These are phyloP conservation scores for Plectranthus barbatus DNA, from an alignment of 257 asterid species.

Conservation along the genomic window DNA sequence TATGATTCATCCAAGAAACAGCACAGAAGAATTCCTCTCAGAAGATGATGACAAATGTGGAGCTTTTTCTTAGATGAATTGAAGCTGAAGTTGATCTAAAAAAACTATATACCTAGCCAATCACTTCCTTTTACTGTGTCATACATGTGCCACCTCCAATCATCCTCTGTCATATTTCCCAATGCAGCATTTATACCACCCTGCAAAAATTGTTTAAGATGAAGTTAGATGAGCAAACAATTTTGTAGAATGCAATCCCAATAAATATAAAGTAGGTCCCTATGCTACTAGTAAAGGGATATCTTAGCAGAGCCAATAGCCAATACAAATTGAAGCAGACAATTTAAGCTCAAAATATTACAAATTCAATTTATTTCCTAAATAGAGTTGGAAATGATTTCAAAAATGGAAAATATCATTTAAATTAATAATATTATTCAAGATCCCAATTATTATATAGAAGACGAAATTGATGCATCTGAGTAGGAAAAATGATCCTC, in stretches of 20 bases:
- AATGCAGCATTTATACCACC: conserved; percentile 98
- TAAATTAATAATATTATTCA: background rate
- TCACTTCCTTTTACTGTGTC: conserved; percentile 98
- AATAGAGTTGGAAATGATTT: background rate
- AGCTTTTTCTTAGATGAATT: background rate
- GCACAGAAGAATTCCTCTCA: background rate
- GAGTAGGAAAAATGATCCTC: background rate
- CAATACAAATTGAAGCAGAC: background rate
- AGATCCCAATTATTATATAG: background rate
- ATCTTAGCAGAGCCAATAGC: background rate
- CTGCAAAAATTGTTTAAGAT: conserved; percentile 26
- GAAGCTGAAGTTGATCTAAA: background rate
- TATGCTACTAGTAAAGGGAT: background rate
- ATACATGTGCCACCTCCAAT: conserved; percentile 99
- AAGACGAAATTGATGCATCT: background rate
- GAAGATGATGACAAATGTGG: background rate
- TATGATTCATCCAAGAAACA: background rate
- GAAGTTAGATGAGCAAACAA: conserved; percentile 1
- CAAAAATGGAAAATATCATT: background rate
- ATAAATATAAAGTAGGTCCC: background rate
- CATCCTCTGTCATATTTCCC: conserved; percentile 96
- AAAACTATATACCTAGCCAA: conserved; percentile 68
- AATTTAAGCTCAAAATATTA: background rate
- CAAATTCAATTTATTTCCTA: background rate
- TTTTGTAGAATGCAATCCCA: background rate